phyloP scores from a whole-genome alignment of 2,329 filamentous ascomycete genomes.

The Lachnellula subtilissima region DNA sequence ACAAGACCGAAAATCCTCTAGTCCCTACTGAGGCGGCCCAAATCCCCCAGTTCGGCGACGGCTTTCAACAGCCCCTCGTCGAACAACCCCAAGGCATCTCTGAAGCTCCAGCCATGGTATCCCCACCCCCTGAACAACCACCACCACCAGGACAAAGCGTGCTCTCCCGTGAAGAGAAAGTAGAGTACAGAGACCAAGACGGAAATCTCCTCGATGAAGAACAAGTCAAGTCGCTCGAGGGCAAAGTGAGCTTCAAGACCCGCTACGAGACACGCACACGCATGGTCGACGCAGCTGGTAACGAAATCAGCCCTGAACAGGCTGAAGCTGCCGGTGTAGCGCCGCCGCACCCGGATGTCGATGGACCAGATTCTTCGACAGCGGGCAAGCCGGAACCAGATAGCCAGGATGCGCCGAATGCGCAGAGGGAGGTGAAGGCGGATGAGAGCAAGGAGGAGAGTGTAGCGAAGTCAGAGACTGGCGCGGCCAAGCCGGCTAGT shows the following conservation, averaged over 20 bases:
- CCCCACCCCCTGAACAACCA: constrained; percentile 15
- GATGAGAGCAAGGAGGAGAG: constrained; percentile 57
- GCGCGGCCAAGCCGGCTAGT: constrained; percentile 56
- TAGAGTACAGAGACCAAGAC: constrained; percentile 93
- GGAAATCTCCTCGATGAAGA: constrained; percentile 83
- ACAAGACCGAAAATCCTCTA: constrained; percentile 28
- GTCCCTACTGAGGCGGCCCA: constrained; percentile 25
- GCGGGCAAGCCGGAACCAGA: constrained; percentile 35
- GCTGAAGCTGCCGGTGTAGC: constrained; percentile 24
- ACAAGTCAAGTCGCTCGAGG: constrained; percentile 77
- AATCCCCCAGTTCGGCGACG: constrained; percentile 14
- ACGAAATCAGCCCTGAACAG: constrained; percentile 51
- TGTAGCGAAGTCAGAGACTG: constrained; percentile 39
- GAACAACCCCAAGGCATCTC: constrained; percentile 26
- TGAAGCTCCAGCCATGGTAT: constrained; percentile 25
- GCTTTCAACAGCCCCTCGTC: constrained; percentile 25
- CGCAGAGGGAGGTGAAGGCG: constrained; percentile 38
- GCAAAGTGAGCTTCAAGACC: constrained; percentile 93
- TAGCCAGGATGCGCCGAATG: constrained; percentile 36
- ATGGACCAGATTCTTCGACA: constrained; percentile 58
- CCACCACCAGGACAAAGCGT: constrained; percentile 24
- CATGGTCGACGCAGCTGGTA: constrained; percentile 72
- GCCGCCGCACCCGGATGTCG: constrained; percentile 38
- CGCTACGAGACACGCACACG: constrained; percentile 92
- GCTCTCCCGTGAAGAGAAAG: constrained; percentile 61